Evolutionary conservation across 768 basidiomycete genomes (phyloP), one percentile per base, ranked within the genome.

Genomic region (Boletus speciosus): DNA sequence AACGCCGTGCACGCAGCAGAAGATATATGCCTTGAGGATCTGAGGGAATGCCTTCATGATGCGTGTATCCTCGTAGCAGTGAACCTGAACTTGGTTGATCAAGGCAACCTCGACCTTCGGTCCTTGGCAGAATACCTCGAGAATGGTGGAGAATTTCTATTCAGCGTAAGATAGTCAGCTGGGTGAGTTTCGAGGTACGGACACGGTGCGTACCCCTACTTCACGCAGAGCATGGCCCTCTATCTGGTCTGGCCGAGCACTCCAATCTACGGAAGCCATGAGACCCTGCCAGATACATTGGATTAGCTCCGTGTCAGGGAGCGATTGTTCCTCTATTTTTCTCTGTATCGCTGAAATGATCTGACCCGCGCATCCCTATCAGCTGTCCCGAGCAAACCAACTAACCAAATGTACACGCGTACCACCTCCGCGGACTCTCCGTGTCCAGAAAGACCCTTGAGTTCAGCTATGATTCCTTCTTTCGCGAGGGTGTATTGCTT

Each of bases 11-110:
- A 43, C 21, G 40, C 7, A 34, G 21, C 9, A 56, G n/a, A 32
- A 31, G 16, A 52, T 27, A 45, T 66, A 29, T 49, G 81, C 93
- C 79, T 98, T 97, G 59, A 99, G 79, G 69, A 98, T 88, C 66
- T 94, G 90, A 44, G 93, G 87, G 79, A 99, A 98, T 8, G 93
- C 81, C 69, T 94, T 94, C 73, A 94, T 95, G 66, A 96, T 81
- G 53, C 91, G 89, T 25, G 93, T 95, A 66, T 98, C 93, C 74
- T 96, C 93, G 72, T 98, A 97, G 71, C 92, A 95, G 75, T 96
- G 91, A 59, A 92, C 80, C 76, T 99, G 96, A 6, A 96, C 92
- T 48, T 88, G 82, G 71, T 98, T 98, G 73, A 99, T 93, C 51
- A 99, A 81, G 32, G 90, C 85, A 36, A 99, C 90, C 73, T 99